Evolutionary conservation across 2,329 filamentous ascomycete genomes (phyloP).

Genomic region (Penicillium palitans): DNA sequence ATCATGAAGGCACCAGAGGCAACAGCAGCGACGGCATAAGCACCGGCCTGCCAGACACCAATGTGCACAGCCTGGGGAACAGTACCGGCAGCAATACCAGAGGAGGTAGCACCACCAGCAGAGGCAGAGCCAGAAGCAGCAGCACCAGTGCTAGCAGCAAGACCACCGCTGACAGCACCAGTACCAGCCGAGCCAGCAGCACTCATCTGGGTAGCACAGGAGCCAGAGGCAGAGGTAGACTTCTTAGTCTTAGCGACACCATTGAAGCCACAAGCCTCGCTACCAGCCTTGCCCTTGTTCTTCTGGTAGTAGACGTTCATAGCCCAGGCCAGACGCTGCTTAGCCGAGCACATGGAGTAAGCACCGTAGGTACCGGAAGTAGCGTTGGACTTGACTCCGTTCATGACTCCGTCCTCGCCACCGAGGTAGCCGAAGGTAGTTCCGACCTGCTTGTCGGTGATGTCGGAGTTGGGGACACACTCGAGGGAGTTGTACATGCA

Average conservation of each 20-base stretch:
- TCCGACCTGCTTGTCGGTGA: constrained; percentile 61
- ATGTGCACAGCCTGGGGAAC: constrained; percentile 41
- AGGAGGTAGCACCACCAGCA: constrained; percentile 25
- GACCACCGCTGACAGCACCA: constrained; percentile 41
- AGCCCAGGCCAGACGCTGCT: constrained; percentile 49
- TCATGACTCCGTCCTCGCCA: constrained; percentile 38
- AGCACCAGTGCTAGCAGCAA: constrained; percentile 29
- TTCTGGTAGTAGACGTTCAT: constrained; percentile 50
- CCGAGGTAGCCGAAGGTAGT: constrained; percentile 64
- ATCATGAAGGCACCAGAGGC: constrained; percentile 50
- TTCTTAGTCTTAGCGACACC: constrained; percentile 43
- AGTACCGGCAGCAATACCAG: constrained; percentile 35
- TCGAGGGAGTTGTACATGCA: constrained; percentile 78
- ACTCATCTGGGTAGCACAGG: constrained; percentile 25
- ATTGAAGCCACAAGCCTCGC: constrained; percentile 48
- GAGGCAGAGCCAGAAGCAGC: constrained; percentile 20
- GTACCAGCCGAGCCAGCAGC: constrained; percentile 39
- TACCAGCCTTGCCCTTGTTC: constrained; percentile 34
- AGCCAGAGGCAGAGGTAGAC: constrained; percentile 24
- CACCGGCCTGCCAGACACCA: constrained; percentile 44
- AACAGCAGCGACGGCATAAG: constrained; percentile 46
- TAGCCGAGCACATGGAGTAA: constrained; percentile 50
- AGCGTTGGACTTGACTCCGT: constrained; percentile 42
- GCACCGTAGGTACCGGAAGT: constrained; percentile 48
- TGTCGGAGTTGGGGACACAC: constrained; percentile 65